These are phyloP conservation scores for Lactarius hengduanensis DNA, from an alignment of 768 basidiomycete genomes.

Conservation along the genomic window DNA sequence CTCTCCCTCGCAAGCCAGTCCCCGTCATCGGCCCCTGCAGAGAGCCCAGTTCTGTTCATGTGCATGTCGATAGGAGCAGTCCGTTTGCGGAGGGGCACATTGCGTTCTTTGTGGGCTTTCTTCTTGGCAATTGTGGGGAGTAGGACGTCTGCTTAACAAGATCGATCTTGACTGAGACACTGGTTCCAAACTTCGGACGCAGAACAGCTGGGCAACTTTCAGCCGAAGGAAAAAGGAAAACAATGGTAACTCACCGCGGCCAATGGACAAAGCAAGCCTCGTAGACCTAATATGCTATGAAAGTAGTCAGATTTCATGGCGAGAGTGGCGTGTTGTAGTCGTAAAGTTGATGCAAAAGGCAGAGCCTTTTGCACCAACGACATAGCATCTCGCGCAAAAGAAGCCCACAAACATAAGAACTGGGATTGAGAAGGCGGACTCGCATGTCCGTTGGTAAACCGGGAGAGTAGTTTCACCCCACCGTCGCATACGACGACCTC, in stretches of 20 bases:
- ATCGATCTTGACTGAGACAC: conserved; percentile 92
- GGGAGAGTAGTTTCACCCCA: not conserved
- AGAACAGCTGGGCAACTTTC: conserved; percentile 51
- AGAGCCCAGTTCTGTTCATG: conserved; percentile 66
- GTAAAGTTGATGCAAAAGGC: too few species aligned
- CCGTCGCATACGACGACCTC: not conserved
- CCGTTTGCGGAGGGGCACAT: conserved; percentile 77
- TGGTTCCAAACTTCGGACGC: conserved; percentile 77
- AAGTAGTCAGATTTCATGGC: not conserved
- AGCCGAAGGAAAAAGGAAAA: not conserved
- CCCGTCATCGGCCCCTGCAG: conserved; percentile 61
- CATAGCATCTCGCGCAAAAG: not conserved
- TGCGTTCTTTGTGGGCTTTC: conserved; percentile 84
- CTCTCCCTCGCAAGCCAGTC: conserved; percentile 69
- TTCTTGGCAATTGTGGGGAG: conserved; percentile 82
- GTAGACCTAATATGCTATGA: conserved; percentile 35
- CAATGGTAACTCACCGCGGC: conserved; percentile 61
- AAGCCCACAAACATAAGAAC: not conserved
- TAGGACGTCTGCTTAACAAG: conserved; percentile 68
- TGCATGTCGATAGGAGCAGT: conserved; percentile 89
- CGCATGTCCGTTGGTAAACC: too few species aligned
- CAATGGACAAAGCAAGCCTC: conserved; percentile 84
- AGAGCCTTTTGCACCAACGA: not conserved
- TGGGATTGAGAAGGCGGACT: not conserved
- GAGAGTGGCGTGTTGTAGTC: conserved; percentile 2